Conservation (phyloP, 352 stramenopile species). For the Phytophthora brassicae region DNA sequence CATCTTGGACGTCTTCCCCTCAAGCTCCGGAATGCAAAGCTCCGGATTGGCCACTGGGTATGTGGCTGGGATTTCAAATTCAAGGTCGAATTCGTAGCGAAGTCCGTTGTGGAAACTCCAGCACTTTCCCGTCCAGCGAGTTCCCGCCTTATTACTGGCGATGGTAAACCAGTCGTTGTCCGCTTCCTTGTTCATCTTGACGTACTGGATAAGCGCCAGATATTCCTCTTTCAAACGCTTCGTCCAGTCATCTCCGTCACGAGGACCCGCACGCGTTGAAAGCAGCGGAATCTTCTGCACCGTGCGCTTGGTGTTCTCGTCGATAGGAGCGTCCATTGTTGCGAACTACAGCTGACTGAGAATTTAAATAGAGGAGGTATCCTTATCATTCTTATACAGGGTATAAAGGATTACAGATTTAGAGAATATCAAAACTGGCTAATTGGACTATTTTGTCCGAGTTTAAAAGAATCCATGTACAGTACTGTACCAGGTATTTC, state of each 20-base stretch:
- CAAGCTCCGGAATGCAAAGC: constrained; percentile 84
- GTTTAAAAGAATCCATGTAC: no score
- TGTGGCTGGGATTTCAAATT: constrained; percentile 85
- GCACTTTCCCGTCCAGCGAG: constrained; percentile 86
- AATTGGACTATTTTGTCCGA: no score
- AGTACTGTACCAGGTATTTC: no score
- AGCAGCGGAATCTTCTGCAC: constrained; percentile 87
- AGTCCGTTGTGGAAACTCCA: constrained; percentile 88
- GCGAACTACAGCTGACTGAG: no score
- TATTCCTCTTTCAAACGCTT: constrained; percentile 89
- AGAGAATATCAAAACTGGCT: not conserved
- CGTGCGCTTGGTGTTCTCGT: constrained; percentile 77
- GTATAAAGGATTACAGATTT: not conserved
- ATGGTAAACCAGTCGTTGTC: constrained; percentile 92
- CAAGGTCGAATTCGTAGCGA: constrained; percentile 85
- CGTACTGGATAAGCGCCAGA: constrained; percentile 85
- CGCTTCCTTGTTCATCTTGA: constrained; percentile 89
- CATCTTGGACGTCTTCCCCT: constrained; percentile 92
- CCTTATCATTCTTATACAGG: no score
- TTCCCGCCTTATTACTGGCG: constrained; percentile 82
- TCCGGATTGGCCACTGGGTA: constrained; percentile 84
- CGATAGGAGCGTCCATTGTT: constrained; percentile 75
- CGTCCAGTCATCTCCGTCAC: constrained; percentile 80
- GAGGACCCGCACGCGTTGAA: constrained; percentile 70
- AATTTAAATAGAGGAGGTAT: no score